A percentile compares a stretch with the other conserved stretches of the same genome.
Evolutionary conservation across 2,329 filamentous ascomycete species (phyloP).

Genomic region (Botrytis fabae): DNA sequence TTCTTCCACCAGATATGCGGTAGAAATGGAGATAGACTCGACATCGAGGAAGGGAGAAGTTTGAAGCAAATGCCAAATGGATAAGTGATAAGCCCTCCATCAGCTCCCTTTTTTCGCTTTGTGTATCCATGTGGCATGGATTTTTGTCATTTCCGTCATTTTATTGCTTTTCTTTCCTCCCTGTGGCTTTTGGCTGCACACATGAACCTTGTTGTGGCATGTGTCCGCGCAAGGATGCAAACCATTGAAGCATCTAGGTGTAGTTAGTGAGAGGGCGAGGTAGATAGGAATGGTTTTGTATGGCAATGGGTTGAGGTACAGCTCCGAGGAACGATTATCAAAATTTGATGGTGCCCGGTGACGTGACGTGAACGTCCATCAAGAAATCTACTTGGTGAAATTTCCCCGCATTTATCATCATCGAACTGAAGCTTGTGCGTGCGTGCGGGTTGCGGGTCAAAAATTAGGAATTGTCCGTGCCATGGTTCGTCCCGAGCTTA

Average conservation of each 20-base stretch:
- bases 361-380: not conserved
- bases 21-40: not conserved
- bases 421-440: not conserved
- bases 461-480: not conserved
- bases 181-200: constrained; percentile 1
- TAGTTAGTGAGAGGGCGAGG: not conserved
- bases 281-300: not conserved
- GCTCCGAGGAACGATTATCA: not conserved
- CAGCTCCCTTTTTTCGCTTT: not conserved
- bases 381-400: not conserved
- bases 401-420: not conserved
- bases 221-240: not conserved
- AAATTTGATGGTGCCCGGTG: not conserved
- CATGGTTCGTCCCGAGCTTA: not conserved
- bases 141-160: not conserved
- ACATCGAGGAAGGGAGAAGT: not conserved
- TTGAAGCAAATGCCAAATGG: no score
- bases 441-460: not conserved
- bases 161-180: not conserved
- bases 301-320: not conserved
- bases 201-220: not conserved
- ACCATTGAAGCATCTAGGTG: not conserved
- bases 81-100: not conserved
- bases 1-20: not conserved
- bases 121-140: not conserved